These are phyloP conservation scores for Epichloe coenophiala DNA, from an alignment of 2,329 filamentous ascomycete genomes.

Conservation along the genomic window DNA sequence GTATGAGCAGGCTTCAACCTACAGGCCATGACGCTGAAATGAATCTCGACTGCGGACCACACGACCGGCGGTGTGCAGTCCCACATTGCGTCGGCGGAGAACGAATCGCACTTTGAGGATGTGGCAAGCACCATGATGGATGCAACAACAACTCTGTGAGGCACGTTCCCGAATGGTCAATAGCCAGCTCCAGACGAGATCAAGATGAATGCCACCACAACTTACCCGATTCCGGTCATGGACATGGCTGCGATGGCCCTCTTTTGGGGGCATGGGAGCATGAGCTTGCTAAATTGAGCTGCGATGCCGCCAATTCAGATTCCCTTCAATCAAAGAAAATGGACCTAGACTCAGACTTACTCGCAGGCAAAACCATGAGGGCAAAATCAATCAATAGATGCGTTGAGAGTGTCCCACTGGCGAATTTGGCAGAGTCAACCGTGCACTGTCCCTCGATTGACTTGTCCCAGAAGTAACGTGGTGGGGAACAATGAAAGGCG, in stretches of 20 bases:
- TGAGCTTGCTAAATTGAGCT: neutral
- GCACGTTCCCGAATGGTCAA: neutral
- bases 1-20: neutral
- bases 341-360: neutral
- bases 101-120: neutral
- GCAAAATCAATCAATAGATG: neutral
- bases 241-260: slow-evolving; percentile 2
- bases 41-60: slow-evolving; percentile 2
- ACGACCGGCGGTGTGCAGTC: neutral
- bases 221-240: neutral
- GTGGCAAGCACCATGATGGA: neutral
- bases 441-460: slow-evolving; percentile 2
- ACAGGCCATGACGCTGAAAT: slow-evolving; percentile 1
- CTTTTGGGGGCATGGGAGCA: neutral
- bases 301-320: neutral
- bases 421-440: slow-evolving; percentile 5
- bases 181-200: neutral
- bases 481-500: neutral
- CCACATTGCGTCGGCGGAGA: neutral
- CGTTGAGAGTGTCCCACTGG: neutral
- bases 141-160: neutral
- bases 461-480: slow-evolving; percentile 3
- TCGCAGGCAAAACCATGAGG: neutral
- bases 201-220: neutral
- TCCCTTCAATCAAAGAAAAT: neutral